phyloP scores from a whole-genome alignment of 768 basidiomycete species.

The Boletus coccyginus region DNA sequence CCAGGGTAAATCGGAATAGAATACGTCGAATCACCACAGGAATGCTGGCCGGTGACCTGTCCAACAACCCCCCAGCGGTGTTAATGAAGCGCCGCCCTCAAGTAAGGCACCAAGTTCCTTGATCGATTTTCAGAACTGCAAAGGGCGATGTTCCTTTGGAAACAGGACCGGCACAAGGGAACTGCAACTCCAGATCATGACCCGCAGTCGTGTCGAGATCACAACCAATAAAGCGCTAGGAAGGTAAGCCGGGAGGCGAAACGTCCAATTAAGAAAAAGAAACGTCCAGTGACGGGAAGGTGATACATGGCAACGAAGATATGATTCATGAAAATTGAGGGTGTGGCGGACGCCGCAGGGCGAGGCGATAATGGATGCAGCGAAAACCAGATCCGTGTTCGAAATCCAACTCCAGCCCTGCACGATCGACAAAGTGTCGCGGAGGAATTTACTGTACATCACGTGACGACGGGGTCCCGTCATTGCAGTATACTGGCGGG shows the following conservation, averaged over 20 bases:
- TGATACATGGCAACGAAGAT: conserved; percentile 22
- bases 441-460: background rate
- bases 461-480: background rate
- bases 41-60: conserved; percentile 18
- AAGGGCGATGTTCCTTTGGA: conserved; percentile 22
- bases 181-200: conserved; percentile 26
- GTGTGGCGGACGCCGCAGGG: conserved; percentile 27
- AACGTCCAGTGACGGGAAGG: conserved; percentile 20
- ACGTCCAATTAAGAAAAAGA: conserved; percentile 25
- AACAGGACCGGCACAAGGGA: conserved; percentile 16
- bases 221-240: conserved; percentile 16
- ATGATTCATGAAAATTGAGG: background rate
- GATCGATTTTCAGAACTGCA: conserved; percentile 24
- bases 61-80: conserved; percentile 4
- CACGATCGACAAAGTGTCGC: conserved; percentile 7
- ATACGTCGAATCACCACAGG: conserved; percentile 27
- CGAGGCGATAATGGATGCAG: conserved; percentile 10
- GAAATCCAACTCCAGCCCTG: background rate
- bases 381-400: conserved; percentile 15
- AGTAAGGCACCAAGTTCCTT: conserved; percentile 28
- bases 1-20: conserved; percentile 25
- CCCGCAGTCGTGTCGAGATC: conserved; percentile 19
- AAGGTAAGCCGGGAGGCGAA: conserved; percentile 5
- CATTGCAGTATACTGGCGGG: background rate
- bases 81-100: conserved; percentile 14